Evolutionary conservation across 2,329 filamentous ascomycete species (phyloP), one percentile per base, ranked within the genome.

Genomic region (Arthrobotrys megalospora): DNA sequence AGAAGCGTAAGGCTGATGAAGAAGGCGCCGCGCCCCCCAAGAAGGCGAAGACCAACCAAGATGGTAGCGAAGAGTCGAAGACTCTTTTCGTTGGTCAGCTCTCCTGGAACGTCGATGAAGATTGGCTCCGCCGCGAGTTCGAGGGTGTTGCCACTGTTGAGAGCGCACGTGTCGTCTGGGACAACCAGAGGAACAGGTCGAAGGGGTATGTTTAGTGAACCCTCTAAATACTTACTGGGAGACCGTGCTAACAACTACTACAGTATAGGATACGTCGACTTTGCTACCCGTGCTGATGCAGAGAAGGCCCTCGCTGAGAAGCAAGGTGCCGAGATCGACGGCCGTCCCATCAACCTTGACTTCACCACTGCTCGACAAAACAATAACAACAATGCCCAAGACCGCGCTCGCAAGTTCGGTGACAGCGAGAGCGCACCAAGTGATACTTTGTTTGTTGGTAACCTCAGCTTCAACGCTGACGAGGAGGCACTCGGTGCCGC

Each of bases 21-120:
- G 80, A 79, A 12, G 86, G 87, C 72, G 84, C 86, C 66, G 85
- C 88, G 41, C 85, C 86, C 14, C 83, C 88, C 78, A 93, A 93
- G 89, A 92, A 92, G 88, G 85, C 86, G 83, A 92, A 92, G 88
- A 88, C 87, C 71, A 85, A 84, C 48, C 83, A 84, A 53, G 84
- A 36, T 28, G 78, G 58, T 24, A 69, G 52, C 21, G 80, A 80
- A 7, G 84, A 84, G 52, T 85, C 87, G 82, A 86, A 87, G 81
- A 97, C 94, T 82, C 90, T 97, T 67, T 97, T 97, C 85, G 90
- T 94, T 81, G 94, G 94, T 82, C 95, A 93, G 87, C 88, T 97
- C 80, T 93, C 92, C 85, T 97, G 94, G 94, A 93, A 91, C 83
- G 88, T 97, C 66, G 93, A 96, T 82, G 94, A 97, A 85, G 90